Percentiles rank a stretch among this genome's conserved stretches.
phyloP scores from a whole-genome alignment of 768 basidiomycete genomes.

The Termitomyces bulborhizus region DNA sequence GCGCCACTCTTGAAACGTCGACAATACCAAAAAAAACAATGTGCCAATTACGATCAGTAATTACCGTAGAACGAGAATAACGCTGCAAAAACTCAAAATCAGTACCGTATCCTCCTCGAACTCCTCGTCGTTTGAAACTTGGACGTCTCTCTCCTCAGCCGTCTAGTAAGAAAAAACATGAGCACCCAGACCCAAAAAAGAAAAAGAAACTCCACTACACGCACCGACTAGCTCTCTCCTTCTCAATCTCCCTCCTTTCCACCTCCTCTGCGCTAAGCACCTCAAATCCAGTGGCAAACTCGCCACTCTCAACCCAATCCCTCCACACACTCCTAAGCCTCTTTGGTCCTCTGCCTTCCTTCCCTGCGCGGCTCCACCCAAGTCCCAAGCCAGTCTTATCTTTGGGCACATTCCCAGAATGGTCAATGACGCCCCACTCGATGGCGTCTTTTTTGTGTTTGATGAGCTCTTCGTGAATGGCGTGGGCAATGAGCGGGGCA shows the following conservation, averaged over 20 bases:
- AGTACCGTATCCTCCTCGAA: constrained; percentile 25
- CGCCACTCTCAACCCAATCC: constrained; percentile 90
- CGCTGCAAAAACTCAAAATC: constrained; percentile 4
- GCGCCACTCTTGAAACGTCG: no score
- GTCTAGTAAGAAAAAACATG: constrained; percentile 15
- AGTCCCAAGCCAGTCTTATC: constrained; percentile 80
- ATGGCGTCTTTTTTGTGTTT: constrained; percentile 94
- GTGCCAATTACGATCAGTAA: neutral
- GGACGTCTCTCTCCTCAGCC: constrained; percentile 33
- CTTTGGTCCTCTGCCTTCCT: constrained; percentile 76
- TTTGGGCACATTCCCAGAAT: constrained; percentile 38
- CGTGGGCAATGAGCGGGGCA: constrained; percentile 83
- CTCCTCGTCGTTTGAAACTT: constrained; percentile 38
- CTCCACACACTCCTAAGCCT: constrained; percentile 85
- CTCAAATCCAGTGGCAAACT: constrained; percentile 85
- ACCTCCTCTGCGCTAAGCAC: constrained; percentile 87
- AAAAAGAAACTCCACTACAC: neutral
- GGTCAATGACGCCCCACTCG: constrained; percentile 82
- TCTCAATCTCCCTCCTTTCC: constrained; percentile 82
- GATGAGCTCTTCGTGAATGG: constrained; percentile 91
- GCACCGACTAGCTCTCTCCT: constrained; percentile 73
- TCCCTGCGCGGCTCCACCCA: constrained; percentile 71
- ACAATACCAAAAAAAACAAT: neutral
- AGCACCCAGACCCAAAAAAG: neutral
- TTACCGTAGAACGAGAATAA: no score